phyloP scores from a whole-genome alignment of 352 stramenopile species.

The Peronospora destructor region DNA sequence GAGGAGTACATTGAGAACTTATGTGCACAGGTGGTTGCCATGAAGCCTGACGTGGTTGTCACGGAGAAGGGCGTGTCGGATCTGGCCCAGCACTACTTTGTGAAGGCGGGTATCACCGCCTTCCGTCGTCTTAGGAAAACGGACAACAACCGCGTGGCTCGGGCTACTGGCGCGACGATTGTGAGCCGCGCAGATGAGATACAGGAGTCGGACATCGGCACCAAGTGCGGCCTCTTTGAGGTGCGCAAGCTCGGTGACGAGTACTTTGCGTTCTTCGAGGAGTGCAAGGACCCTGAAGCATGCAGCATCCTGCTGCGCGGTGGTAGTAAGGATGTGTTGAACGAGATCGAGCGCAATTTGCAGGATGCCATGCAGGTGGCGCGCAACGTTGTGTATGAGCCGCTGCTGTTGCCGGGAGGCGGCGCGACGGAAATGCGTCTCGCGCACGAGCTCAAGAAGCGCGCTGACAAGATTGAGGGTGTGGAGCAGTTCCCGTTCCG shows the following conservation, averaged over 20 bases:
- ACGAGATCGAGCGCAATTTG: constrained; percentile 99
- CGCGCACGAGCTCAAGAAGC: constrained; percentile 91
- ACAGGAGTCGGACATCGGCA: constrained; percentile 97
- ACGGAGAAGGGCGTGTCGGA: constrained; percentile 99
- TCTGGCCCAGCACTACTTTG: constrained; percentile 99
- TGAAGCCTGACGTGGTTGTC: constrained; percentile 99
- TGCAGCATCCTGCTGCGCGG: constrained; percentile 98
- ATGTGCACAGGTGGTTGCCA: constrained; percentile 97
- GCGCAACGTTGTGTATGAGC: constrained; percentile 98
- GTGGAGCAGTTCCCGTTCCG: constrained; percentile 97
- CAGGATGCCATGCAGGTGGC: constrained; percentile 99
- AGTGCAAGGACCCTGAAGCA: constrained; percentile 97
- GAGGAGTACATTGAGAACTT: constrained; percentile 99
- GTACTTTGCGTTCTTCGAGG: constrained; percentile 99
- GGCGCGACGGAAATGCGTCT: constrained; percentile 99
- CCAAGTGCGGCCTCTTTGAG: constrained; percentile 97
- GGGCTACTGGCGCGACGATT: constrained; percentile 96
- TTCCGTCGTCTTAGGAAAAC: constrained; percentile 98
- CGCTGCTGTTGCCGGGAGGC: constrained; percentile 90
- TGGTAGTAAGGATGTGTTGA: constrained; percentile 98
- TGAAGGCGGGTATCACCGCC: constrained; percentile 98
- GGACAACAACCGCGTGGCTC: constrained; percentile 99
- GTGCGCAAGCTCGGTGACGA: constrained; percentile 88
- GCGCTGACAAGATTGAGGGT: constrained; percentile 87
- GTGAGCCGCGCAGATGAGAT: constrained; percentile 98